Evolutionary conservation across 805 yeast species (phyloP).

Genomic region (Candida adriatica): DNA sequence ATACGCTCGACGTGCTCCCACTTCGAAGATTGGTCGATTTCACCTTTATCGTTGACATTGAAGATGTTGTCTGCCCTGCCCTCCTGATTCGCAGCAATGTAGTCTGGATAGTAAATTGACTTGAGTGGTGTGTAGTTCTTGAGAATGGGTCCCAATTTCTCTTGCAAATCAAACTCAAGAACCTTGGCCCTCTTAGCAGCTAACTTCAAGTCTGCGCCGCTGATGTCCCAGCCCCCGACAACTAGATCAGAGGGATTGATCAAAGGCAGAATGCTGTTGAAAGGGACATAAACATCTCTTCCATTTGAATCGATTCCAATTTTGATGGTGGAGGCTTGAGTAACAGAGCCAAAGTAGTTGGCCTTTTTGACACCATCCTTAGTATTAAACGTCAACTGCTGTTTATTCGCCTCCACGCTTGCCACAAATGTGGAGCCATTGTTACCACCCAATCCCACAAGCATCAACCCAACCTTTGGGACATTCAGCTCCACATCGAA

Average conservation of each 20-base stretch:
- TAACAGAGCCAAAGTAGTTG: constrained; percentile 90
- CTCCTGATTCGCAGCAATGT: constrained; percentile 90
- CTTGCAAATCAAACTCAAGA: constrained; percentile 77
- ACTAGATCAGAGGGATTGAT: constrained; percentile 86
- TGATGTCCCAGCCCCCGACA: constrained; percentile 94
- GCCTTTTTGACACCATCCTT: constrained; percentile 67
- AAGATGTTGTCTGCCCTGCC: constrained; percentile 86
- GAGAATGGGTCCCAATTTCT: constrained; percentile 61
- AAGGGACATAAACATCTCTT: constrained; percentile 86
- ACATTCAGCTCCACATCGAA: constrained; percentile 77
- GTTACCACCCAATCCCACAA: constrained; percentile 96
- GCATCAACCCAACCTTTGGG: constrained; percentile 82
- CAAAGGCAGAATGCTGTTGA: constrained; percentile 83
- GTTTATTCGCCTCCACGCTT: constrained; percentile 78
- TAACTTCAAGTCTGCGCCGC: constrained; percentile 56
- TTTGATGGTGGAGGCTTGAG: constrained; percentile 86
- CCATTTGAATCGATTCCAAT: constrained; percentile 79
- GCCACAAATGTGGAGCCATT: constrained; percentile 90
- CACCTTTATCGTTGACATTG: constrained; percentile 46
- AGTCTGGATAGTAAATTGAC: constrained; percentile 91
- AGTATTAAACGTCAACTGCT: constrained; percentile 69
- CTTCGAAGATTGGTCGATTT: constrained; percentile 51
- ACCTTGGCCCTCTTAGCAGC: constrained; percentile 86
- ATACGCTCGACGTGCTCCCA: constrained; percentile 87
- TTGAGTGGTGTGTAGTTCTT: constrained; percentile 62